Percentiles rank a stretch among this genome's conserved stretches.
Conservation (phyloP, 2,329 filamentous ascomycete species). For the Amphichorda felina region DNA sequence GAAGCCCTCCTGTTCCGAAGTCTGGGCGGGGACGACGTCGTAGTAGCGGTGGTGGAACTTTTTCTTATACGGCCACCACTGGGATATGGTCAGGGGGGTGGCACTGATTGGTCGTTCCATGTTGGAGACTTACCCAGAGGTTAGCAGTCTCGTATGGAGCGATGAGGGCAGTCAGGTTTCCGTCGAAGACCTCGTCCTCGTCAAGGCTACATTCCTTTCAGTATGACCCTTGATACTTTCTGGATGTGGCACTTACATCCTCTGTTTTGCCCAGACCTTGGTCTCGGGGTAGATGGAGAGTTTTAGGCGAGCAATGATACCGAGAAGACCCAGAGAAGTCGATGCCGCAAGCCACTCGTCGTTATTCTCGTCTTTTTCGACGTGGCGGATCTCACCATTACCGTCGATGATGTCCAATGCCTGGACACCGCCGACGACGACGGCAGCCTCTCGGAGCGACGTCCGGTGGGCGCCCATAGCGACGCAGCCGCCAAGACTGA, state of each 20-base stretch:
- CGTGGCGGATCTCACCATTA: slow-evolving; percentile 25
- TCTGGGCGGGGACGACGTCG: slow-evolving; percentile 26
- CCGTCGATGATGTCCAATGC: slow-evolving; percentile 38
- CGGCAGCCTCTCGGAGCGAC: slow-evolving; percentile 33
- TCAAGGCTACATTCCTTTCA: slow-evolving; percentile 26
- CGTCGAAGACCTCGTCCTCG: slow-evolving; percentile 34
- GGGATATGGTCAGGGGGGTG: too few species aligned
- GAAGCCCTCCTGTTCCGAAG: slow-evolving; percentile 32
- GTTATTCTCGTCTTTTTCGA: slow-evolving; percentile 26
- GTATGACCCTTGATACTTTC: too few species aligned
- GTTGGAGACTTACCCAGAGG: slow-evolving; percentile 29
- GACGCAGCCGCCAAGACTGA: slow-evolving; percentile 35
- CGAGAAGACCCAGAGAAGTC: slow-evolving; percentile 34
- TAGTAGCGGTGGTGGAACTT: slow-evolving; percentile 43
- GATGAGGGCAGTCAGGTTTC: slow-evolving; percentile 36
- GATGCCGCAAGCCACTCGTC: slow-evolving; percentile 40
- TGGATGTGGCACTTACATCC: slow-evolving; percentile 33
- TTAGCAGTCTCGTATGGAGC: slow-evolving; percentile 38
- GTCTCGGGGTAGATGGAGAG: slow-evolving; percentile 37
- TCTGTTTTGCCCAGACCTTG: slow-evolving; percentile 37
- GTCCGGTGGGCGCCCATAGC: slow-evolving; percentile 40
- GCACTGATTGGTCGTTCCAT: too few species aligned
- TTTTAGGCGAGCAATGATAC: slow-evolving; percentile 34
- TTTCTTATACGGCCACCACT: slow-evolving; percentile 39
- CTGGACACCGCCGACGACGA: slow-evolving; percentile 35